Percentiles rank a stretch among this genome's conserved stretches.
These are phyloP conservation scores for Isoetes taiwanensis DNA, from an alignment of 75 land plant genomes.

Conservation along the genomic window DNA sequence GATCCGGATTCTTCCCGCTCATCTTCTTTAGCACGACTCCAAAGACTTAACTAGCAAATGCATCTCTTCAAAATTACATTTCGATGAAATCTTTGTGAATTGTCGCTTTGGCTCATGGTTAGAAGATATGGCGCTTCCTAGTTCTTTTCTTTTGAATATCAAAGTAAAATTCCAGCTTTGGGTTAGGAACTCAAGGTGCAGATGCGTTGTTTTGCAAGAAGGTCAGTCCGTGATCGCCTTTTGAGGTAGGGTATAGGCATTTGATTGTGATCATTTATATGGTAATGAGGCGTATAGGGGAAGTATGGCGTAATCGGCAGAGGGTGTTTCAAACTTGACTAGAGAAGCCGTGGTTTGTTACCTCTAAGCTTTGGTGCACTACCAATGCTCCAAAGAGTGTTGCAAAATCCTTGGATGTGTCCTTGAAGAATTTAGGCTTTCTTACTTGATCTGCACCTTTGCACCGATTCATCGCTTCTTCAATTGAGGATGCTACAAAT, in stretches of 20 bases:
- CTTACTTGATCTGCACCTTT: conserved; percentile 63
- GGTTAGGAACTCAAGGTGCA: conserved; percentile 60
- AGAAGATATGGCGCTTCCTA: too few species aligned
- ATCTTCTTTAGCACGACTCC: too few species aligned
- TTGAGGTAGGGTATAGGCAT: conserved; percentile 54
- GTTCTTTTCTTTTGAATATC: conserved; percentile 49
- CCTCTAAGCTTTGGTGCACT: conserved; percentile 56
- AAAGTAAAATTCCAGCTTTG: conserved; percentile 65
- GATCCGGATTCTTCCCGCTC: too few species aligned
- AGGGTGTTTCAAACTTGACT: conserved; percentile 24
- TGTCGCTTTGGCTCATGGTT: too few species aligned
- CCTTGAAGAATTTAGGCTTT: conserved; percentile 48
- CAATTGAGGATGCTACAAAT: conserved; percentile 63
- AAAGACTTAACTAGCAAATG: too few species aligned
- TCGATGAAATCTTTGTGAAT: too few species aligned
- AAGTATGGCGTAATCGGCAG: conserved; percentile 38
- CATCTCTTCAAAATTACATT: too few species aligned
- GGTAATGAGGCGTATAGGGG: conserved; percentile 68
- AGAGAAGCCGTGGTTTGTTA: conserved; percentile 63
- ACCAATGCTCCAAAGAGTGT: conserved; percentile 45
- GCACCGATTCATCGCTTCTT: conserved; percentile 49
- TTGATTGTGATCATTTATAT: conserved; percentile 78
- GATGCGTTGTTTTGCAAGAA: conserved; percentile 44
- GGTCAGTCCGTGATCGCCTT: conserved; percentile 41
- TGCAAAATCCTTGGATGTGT: conserved; percentile 41